Base-by-base conservation (phyloP, 495 filamentous ascomycete species). In the Aspergillus baeticus region DNA sequence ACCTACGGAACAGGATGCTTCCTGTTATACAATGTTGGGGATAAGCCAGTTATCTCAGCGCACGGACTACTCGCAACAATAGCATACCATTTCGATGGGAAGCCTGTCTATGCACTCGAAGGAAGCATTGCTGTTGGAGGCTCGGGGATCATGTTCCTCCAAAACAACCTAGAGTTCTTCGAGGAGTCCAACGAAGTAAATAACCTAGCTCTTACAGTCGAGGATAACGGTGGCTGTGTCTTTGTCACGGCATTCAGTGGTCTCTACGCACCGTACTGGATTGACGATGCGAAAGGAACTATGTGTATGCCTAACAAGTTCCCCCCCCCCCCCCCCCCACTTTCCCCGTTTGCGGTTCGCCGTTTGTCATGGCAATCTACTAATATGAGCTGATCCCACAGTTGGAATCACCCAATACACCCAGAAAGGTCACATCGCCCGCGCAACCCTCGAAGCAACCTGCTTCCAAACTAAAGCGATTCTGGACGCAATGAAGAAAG, bases 1-100 rank as follows among this genome's bases (percentile, higher is more conserved):
- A 98, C 93, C 0, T 98, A 97, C 62, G 93, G 93, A 18, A 98
- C 94, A 2, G 93, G 93, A 10, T 96, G 92, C 71, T 98, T 98
- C 72, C 77, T 97, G 44, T 77, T 98, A 10, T 96, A 96, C 64
- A 97, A 98, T 69, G 91, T 96, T 41, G 93, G 93, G 26, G 81
- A 86, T 6, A 87, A 89, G 69, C 92, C 93, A 2, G 93, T 97
- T 23, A 86, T 96, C 51, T 97, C 93, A 17, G 87, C 81, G 47
- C 89, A 94, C 63, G 93, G 93, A n/a, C 80, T 98, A 14, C 74
- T 98, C 33, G 88, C 90, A 13, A 98, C 93, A 1, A 87, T 98
- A 20, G 93, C 90, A 6, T 77, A 74, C 37, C 52, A 76, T n/a
- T 95, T 97, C 67, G 87, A 85, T 21, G 81, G 81, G 20, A 84